Evolutionary conservation across 2,329 filamentous ascomycete species (phyloP).

Genomic region (Fusarium goolgardi): DNA sequence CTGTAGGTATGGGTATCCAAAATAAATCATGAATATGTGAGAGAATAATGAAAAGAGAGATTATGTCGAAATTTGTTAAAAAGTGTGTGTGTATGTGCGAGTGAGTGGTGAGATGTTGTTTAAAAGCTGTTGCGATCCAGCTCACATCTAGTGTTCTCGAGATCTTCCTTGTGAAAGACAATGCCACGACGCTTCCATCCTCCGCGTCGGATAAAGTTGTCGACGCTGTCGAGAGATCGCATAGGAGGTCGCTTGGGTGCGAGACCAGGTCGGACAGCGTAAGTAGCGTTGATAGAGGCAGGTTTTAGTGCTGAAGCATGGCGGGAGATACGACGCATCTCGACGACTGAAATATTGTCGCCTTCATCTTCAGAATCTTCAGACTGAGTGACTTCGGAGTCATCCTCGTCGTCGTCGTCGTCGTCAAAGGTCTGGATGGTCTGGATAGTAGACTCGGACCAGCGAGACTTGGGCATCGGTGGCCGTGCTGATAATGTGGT

Average conservation of each 20-base stretch:
- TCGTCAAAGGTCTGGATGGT: slow-evolving; percentile 44
- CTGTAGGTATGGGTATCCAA: slow-evolving; percentile 42
- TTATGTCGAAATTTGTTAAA: slow-evolving; percentile 6
- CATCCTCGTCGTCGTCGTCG: slow-evolving; percentile 41
- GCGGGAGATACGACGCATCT: slow-evolving; percentile 45
- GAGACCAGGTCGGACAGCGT: slow-evolving; percentile 40
- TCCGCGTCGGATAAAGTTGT: slow-evolving; percentile 57
- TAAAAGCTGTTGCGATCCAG: slow-evolving; percentile 44
- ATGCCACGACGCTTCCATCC: slow-evolving; percentile 59
- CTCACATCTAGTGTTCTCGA: slow-evolving; percentile 42
- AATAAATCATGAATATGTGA: slow-evolving; percentile 38
- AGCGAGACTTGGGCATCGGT: slow-evolving; percentile 53
- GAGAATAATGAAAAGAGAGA: slow-evolving; percentile 12
- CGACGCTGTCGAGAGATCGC: slow-evolving; percentile 54
- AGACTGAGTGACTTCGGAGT: slow-evolving; percentile 38
- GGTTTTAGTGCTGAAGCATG: slow-evolving; percentile 42
- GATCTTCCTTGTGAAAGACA: slow-evolving; percentile 54
- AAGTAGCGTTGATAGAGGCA: slow-evolving; percentile 53
- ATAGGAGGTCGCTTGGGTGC: slow-evolving; percentile 53
- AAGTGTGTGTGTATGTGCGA: not conserved
- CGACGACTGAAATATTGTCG: slow-evolving; percentile 40
- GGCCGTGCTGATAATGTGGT: slow-evolving; percentile 48
- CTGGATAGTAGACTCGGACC: slow-evolving; percentile 58
- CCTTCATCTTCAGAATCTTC: slow-evolving; percentile 42
- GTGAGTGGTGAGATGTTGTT: slow-evolving; percentile 5